A percentile compares a stretch with the other conserved stretches of the same genome.
phyloP scores from a whole-genome alignment of 805 yeast genomes.

The Babjeviella inositovora region DNA sequence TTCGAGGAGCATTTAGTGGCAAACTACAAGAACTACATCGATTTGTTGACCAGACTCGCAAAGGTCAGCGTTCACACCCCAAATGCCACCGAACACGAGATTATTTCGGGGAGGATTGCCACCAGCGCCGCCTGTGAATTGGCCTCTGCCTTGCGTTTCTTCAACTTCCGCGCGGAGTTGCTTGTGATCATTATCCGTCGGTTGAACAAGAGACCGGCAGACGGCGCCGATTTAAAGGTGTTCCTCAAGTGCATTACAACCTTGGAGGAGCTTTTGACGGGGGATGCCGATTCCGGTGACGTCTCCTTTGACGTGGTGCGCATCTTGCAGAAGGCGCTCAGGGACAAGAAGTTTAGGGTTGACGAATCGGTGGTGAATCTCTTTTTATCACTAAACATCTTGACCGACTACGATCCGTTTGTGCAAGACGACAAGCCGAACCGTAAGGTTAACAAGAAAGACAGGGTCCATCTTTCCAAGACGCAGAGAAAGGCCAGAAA shows the following conservation, averaged over 20 bases:
- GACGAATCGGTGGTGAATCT: constrained; percentile 73
- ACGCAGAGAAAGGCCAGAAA: constrained; percentile 78
- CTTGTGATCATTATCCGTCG: constrained; percentile 52
- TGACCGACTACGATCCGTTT: constrained; percentile 61
- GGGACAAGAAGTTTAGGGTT: constrained; percentile 59
- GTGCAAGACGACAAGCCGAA: constrained; percentile 20
- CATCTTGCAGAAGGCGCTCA: constrained; percentile 51
- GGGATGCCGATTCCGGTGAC: constrained; percentile 69
- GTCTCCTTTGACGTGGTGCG: constrained; percentile 62
- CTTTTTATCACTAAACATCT: constrained; percentile 47
- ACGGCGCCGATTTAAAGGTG: constrained; percentile 23
- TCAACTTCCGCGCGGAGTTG: constrained; percentile 71
- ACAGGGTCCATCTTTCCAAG: constrained; percentile 82
- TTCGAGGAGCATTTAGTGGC: constrained; percentile 69
- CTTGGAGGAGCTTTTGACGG: constrained; percentile 53
- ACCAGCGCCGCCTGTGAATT: constrained; percentile 71
- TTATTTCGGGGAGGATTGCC: constrained; percentile 39
- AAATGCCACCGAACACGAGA: constrained; percentile 13
- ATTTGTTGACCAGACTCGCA: constrained; percentile 26
- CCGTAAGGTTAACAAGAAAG: constrained; percentile 71
- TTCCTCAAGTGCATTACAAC: constrained; percentile 47
- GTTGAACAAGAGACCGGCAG: constrained; percentile 42
- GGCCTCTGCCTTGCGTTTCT: constrained; percentile 49
- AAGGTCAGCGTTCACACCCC: constrained; percentile 13
- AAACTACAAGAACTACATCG: constrained; percentile 55